Base-by-base conservation (phyloP, 495 filamentous ascomycete genomes). In the Echria macrotheca region DNA sequence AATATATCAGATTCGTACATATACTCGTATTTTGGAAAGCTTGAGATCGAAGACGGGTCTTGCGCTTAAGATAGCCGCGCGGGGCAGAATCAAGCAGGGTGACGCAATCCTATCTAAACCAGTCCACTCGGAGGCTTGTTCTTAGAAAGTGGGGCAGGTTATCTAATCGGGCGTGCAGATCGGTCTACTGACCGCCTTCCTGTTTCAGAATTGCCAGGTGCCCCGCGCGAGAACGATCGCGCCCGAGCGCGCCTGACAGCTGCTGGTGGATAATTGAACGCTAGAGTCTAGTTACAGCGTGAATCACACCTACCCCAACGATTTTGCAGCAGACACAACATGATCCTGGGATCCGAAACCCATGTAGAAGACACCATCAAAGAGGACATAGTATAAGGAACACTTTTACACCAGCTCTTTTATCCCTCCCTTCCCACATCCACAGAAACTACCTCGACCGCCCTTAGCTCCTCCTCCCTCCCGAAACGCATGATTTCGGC, bases 161-260 rank as follows among this genome's bases (percentile, higher is more conserved):
- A n/a, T n/a, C n/a, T n/a, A n/a, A n/a, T n/a, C n/a, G n/a, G n/a
- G n/a, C n/a, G n/a, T n/a, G n/a, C n/a, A n/a, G n/a, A n/a, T n/a
- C n/a, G n/a, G n/a, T n/a, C n/a, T n/a, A n/a, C n/a, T n/a, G n/a
- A 58, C 52, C 56, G 49, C 53, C 53, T 49, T 28, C 44, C 18
- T n/a, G 10, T 42, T 25, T 32, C 7, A 5, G 12, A 22, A 25
- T n/a, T 23, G 15, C 28, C 36, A 50, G 18, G 39, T 58, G 56
- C 59, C 55, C 56, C 59, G 56, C 59, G 51, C 53, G 50, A 62
- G 38, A 4, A 47, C 23, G 17, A 51, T 60, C 60, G 60, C 57
- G 60, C 60, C 60, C 53, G 49, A 58, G 57, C 60, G 54, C 54
- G 57, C 57, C 60, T 58, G 54, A 60, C 36, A 47, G 17, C 24